phyloP scores from a whole-genome alignment of 805 yeast genomes.

The Saturnispora bothae region DNA sequence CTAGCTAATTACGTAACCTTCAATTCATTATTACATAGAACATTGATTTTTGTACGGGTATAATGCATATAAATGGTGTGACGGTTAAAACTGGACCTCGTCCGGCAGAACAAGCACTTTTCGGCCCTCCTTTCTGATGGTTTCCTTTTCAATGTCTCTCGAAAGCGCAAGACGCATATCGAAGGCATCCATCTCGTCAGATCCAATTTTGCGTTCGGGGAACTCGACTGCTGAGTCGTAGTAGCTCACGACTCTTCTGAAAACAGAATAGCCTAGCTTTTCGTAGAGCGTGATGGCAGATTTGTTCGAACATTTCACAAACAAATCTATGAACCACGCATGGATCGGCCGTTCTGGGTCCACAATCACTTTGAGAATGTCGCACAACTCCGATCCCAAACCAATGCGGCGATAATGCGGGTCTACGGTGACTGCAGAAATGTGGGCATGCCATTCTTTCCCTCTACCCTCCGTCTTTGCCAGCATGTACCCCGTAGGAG shows the following conservation, averaged over 20 bases:
- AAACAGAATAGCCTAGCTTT: conserved; percentile 76
- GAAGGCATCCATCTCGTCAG: conserved; percentile 77
- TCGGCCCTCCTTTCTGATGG: conserved; percentile 52
- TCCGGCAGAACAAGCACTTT: conserved; percentile 51
- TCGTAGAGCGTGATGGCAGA: conserved; percentile 78
- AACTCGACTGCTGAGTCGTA: conserved; percentile 37
- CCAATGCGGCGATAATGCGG: conserved; percentile 78
- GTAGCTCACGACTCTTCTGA: conserved; percentile 80
- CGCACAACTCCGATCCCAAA: conserved; percentile 70
- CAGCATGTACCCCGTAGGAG: conserved; percentile 70
- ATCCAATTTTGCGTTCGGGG: conserved; percentile 30
- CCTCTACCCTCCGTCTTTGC: conserved; percentile 90
- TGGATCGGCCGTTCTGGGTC: conserved; percentile 57
- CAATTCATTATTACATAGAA: neutral
- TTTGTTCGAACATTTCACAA: conserved; percentile 77
- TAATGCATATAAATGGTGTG: neutral
- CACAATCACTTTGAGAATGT: conserved; percentile 61
- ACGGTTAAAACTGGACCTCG: conserved; percentile 37
- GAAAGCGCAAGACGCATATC: conserved; percentile 67
- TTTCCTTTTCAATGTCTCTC: conserved; percentile 43
- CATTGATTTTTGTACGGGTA: neutral
- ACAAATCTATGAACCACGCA: conserved; percentile 80
- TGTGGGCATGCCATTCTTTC: conserved; percentile 91
- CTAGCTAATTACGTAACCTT: neutral
- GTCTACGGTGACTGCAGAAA: conserved; percentile 88